Evolutionary conservation across 805 yeast genomes (phyloP), one percentile per base, ranked within the genome.

Genomic region (Dipodascopsis uninucleata): DNA sequence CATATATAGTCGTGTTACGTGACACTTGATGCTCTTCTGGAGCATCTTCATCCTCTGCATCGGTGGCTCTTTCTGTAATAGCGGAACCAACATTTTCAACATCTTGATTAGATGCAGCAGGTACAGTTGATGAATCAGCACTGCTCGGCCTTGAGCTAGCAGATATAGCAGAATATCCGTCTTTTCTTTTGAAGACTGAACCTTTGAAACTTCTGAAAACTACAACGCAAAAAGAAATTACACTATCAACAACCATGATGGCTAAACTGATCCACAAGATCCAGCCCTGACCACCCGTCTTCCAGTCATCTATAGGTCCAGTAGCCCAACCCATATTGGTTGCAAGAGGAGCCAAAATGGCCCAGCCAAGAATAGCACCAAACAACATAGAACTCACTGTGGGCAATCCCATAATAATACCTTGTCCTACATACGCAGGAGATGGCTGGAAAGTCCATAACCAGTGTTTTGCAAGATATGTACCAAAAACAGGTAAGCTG

Each of bases 351-450:
- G 93, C 90, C n/a, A 90, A 67, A 1, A 90, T 66, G 0, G 77
- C 95, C 98, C 98, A 90, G 0, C 98, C 98, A 3, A 89, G 59
- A 1, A 90, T 52, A 18, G 95, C 80, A 2, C 98, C 98, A 55
- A 87, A 74, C 32, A 90, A 66, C 98, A 90, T 90, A 52, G 88
- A 84, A 7, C 86, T 73, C 0, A 88, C 94, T 0, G 97, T 88
- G 1, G 89, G 85, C 5, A 88, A 68, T 0, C 98, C 98, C 98
- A 90, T 90, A 45, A 90, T 90, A 31, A 93, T 87, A 3, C 98
- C 98, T 65, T 90, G 98, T 2, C 98, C 98, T 28, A 93, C 76
- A 61, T 90, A 90, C 0, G 97, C 97, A 0, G 98, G 98, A 0
- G 96, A 87, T 0, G 96, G 96, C 62, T 93, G 96, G 48, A 93